Evolutionary conservation across 306 rosid species (phyloP).

Genomic region (Morella rubra): DNA sequence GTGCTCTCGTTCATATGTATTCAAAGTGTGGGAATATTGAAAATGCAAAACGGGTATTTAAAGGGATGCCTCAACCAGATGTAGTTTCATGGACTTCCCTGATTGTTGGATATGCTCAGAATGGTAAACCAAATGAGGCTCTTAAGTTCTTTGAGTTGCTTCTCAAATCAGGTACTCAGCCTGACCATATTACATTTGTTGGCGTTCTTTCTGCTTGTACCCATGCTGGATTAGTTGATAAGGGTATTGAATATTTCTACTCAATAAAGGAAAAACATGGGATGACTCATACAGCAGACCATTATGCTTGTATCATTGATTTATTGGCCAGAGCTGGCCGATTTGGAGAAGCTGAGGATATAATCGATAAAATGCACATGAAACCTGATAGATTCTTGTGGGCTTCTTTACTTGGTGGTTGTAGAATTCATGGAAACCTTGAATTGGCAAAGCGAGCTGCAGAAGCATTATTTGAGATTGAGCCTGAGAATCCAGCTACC

Average conservation of each 20-base stretch:
- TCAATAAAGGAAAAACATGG: slow-evolving; percentile 59
- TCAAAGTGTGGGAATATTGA: slow-evolving; percentile 62
- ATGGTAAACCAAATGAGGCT: slow-evolving; percentile 55
- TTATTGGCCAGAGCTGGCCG: slow-evolving; percentile 62
- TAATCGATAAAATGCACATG: slow-evolving; percentile 53
- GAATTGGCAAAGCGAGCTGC: slow-evolving; percentile 57
- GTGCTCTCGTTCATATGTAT: slow-evolving; percentile 66
- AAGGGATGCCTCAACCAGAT: slow-evolving; percentile 51
- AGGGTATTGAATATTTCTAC: slow-evolving; percentile 58
- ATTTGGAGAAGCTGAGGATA: slow-evolving; percentile 54
- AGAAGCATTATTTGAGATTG: slow-evolving; percentile 60
- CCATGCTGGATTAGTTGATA: slow-evolving; percentile 63
- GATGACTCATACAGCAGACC: slow-evolving; percentile 53
- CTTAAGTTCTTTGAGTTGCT: slow-evolving; percentile 55
- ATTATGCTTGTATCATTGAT: slow-evolving; percentile 67
- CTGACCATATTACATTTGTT: slow-evolving; percentile 58
- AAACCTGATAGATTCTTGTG: slow-evolving; percentile 66
- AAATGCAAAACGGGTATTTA: slow-evolving; percentile 52
- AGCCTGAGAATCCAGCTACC: slow-evolving; percentile 69
- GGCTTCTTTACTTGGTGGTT: slow-evolving; percentile 73
- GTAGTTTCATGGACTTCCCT: slow-evolving; percentile 73
- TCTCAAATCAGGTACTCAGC: slow-evolving; percentile 55
- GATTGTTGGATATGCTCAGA: slow-evolving; percentile 65
- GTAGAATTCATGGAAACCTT: slow-evolving; percentile 67
- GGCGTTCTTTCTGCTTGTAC: slow-evolving; percentile 74